Percentiles rank a stretch among this genome's conserved stretches.
Evolutionary conservation across 495 filamentous ascomycete genomes (phyloP).

Genomic region (Jackrogersella multiformis): DNA sequence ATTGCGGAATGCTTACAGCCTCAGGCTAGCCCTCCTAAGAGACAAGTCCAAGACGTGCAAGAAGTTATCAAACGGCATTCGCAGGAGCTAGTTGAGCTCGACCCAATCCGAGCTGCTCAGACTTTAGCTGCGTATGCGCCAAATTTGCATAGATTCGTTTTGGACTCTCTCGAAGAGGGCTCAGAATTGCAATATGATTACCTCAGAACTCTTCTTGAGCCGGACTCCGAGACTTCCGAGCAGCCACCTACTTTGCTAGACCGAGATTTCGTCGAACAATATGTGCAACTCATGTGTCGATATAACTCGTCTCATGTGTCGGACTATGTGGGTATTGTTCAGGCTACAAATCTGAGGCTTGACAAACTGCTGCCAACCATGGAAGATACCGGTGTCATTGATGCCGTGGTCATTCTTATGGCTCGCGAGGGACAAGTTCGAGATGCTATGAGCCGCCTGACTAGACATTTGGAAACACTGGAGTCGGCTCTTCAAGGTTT

Average conservation of each 20-base stretch:
- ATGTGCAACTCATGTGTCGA: constrained; percentile 88
- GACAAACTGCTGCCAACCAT: constrained; percentile 85
- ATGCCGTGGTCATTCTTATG: constrained; percentile 91
- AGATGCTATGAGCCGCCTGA: constrained; percentile 83
- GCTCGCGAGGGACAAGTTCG: constrained; percentile 87
- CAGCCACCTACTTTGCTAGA: constrained; percentile 50
- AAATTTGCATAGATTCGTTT: constrained; percentile 73
- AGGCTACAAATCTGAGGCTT: constrained; percentile 81
- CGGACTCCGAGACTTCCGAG: constrained; percentile 56
- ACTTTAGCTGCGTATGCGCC: constrained; percentile 73
- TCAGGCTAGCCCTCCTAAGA: constrained; percentile 73
- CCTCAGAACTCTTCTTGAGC: constrained; percentile 80
- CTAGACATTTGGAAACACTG: constrained; percentile 78
- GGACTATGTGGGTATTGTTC: constrained; percentile 80
- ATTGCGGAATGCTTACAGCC: constrained; percentile 82
- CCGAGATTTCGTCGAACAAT: constrained; percentile 76
- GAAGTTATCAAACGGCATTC: constrained; percentile 75
- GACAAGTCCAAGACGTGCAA: constrained; percentile 79
- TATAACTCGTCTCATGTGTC: constrained; percentile 85
- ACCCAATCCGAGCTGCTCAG: constrained; percentile 72
- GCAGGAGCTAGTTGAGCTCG: constrained; percentile 71
- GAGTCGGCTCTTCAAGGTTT: constrained; percentile 82
- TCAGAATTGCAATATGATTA: constrained; percentile 77
- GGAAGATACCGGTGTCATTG: constrained; percentile 87
- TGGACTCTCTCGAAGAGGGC: constrained; percentile 71